Percentiles rank a stretch among this genome's conserved stretches.
Conservation (phyloP, 768 basidiomycete genomes). For the Polyporus arcularius region DNA sequence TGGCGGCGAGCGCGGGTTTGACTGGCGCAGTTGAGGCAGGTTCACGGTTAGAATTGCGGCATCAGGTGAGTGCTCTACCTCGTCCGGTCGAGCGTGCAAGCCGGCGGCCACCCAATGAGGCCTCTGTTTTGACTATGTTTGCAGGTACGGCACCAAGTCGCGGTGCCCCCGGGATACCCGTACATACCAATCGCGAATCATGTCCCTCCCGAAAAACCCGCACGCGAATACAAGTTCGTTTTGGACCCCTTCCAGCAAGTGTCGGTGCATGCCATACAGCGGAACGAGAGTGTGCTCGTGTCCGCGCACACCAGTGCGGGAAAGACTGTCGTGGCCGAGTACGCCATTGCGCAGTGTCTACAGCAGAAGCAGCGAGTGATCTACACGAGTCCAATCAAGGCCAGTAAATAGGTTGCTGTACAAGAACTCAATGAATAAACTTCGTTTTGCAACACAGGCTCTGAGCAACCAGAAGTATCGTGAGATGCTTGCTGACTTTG, state of each 20-base stretch:
- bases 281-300: slow-evolving; percentile 96
- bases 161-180: slow-evolving; percentile 88
- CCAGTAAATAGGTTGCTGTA: slow-evolving; percentile 41
- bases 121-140: background rate
- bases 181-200: slow-evolving; percentile 91
- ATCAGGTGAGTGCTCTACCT: slow-evolving; percentile 57
- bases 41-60: slow-evolving; percentile 71
- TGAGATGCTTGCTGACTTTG: slow-evolving; percentile 95
- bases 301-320: slow-evolving; percentile 99
- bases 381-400: slow-evolving; percentile 99
- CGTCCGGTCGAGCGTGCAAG: background rate
- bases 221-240: slow-evolving; percentile 91
- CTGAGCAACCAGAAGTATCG: slow-evolving; percentile 99
- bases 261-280: slow-evolving; percentile 91
- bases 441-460: slow-evolving; percentile 57
- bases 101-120: background rate
- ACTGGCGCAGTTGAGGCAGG: slow-evolving; percentile 69
- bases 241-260: slow-evolving; percentile 98
- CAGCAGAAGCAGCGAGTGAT: slow-evolving; percentile 94
- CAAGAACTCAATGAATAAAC: slow-evolving; percentile 7
- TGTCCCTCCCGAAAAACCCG: slow-evolving; percentile 88
- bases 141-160: slow-evolving; percentile 94
- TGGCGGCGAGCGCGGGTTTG: slow-evolving; percentile 86
- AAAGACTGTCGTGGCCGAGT: slow-evolving; percentile 99
- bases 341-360: slow-evolving; percentile 96